Base-by-base conservation (phyloP, 192 early-diverging fungal genomes). In the Coemansia sp. region DNA sequence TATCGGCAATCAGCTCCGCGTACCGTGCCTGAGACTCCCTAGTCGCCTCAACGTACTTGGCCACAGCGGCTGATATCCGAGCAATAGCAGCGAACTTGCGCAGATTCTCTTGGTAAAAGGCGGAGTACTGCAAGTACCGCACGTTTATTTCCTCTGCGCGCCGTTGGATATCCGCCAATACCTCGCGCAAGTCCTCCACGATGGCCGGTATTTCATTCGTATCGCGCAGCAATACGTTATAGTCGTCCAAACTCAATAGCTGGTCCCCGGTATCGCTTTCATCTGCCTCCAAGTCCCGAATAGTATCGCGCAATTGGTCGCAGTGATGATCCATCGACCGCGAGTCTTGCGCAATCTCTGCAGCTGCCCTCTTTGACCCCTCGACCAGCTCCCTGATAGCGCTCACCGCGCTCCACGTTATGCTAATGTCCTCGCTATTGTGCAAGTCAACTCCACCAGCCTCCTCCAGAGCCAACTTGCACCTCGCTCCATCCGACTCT, bases 261-360 rank as follows among this genome's bases (percentile, higher is more conserved):
- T 69, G 66, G 33, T 50, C 68, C 40, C 75, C 80, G 19, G 59
- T 38, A 19, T 59, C 57, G 57, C 57, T 14, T 9, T 59, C 59
- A 17, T 74, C 72, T 1, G 72, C 70, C 63, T 83, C 80, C 63
- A 83, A 32, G 37, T 77, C 80, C 6, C 74, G 58, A 39, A 83
- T 75, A 11, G 75, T 77, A 44, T 77, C 80, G 11, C 74, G 72
- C 53, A 83, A 67, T 69, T 83, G 80, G 57, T 76, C 69, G 69
- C 80, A 83, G 58, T 77, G 80, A n/a, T 69, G 76, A 16, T 77
- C 73, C 57, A 77, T 74, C 23, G 75, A 77, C 60, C 65, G 64
- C 50, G 68, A 38, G 52, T 83, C 80, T 63, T 77, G 75, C 53
- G 57, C 62, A 37, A 83, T 83, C 43, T 83, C 80, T 1, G 66